These are phyloP conservation scores for Cryptosporidium sp. DNA, from an alignment of 169 alveolate genomes.

Conservation along the genomic window DNA sequence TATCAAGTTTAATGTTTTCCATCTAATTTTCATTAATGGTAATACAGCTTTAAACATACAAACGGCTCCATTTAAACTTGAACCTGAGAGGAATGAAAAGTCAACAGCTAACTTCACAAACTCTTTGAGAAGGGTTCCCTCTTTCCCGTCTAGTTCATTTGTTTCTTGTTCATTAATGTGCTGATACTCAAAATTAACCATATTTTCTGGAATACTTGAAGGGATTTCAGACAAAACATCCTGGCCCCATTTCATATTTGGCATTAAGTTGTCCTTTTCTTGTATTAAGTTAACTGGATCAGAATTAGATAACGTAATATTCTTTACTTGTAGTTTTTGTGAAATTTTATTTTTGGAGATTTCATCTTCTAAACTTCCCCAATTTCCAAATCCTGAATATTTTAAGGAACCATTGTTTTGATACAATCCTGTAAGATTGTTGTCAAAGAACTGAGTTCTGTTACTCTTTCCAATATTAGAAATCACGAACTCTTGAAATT, in stretches of 20 bases:
- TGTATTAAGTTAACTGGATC: conserved; percentile 46
- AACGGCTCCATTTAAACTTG: conserved; percentile 52
- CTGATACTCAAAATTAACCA: conserved; percentile 45
- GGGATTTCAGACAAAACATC: conserved; percentile 38
- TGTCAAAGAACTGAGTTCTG: background rate
- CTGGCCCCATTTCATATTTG: conserved; percentile 31
- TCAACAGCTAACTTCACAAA: conserved; percentile 56
- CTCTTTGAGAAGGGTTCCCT: conserved; percentile 28
- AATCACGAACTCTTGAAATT: background rate
- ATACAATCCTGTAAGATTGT: background rate
- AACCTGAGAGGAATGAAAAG: conserved; percentile 55
- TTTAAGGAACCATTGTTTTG: background rate
- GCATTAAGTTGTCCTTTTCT: conserved; percentile 8
- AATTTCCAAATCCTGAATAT: conserved; percentile 4
- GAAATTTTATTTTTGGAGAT: background rate
- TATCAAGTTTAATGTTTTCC: conserved; percentile 48
- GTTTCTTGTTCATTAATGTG: background rate
- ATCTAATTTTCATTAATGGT: conserved; percentile 58
- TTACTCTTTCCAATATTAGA: background rate
- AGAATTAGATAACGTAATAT: conserved; percentile 12
- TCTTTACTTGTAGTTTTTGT: background rate
- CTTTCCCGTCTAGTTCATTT: conserved; percentile 1
- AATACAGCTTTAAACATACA: conserved; percentile 66
- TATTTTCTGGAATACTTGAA: conserved; percentile 30
- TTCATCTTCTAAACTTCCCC: background rate